phyloP scores from a whole-genome alignment of 208 protist species.

The Acanthamoeba quina region DNA sequence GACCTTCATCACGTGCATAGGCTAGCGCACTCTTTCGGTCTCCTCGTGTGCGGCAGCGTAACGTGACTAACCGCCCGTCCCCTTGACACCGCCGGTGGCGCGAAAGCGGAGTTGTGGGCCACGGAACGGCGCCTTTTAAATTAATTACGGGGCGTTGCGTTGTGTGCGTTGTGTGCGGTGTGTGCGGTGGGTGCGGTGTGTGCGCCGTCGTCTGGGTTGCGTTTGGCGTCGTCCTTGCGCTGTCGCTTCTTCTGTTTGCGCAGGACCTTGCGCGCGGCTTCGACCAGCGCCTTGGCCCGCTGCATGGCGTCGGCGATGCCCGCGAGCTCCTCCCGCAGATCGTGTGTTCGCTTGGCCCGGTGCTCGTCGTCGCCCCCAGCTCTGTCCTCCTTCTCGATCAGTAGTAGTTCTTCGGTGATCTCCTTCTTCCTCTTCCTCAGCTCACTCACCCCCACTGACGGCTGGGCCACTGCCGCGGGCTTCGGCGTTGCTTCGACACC shows the following conservation, averaged over 20 bases:
- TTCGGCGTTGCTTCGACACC: not conserved
- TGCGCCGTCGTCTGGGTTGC: not conserved
- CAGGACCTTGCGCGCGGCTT: constrained; percentile 36
- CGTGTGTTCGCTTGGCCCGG: not conserved
- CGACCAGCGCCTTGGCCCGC: not conserved
- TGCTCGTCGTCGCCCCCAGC: not conserved
- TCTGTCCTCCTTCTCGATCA: not conserved
- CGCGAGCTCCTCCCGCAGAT: not conserved
- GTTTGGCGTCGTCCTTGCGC: not conserved
- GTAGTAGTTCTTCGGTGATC: not conserved
- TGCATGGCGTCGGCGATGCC: not conserved
- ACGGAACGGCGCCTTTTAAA: no score
- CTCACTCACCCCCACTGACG: not conserved
- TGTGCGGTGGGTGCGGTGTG: no score
- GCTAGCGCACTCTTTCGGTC: not conserved
- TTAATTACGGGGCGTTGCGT: not conserved
- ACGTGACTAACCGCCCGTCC: no score
- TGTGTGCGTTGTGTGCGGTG: not conserved
- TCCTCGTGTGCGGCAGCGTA: no score
- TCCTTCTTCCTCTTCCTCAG: constrained; percentile 26
- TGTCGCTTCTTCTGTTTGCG: constrained; percentile 44
- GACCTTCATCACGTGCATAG: not conserved
- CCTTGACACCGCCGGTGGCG: no score
- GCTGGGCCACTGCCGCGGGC: not conserved
- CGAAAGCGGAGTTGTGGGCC: no score